Conservation (phyloP, 139 green algal species). For the Chlorella sp. region DNA sequence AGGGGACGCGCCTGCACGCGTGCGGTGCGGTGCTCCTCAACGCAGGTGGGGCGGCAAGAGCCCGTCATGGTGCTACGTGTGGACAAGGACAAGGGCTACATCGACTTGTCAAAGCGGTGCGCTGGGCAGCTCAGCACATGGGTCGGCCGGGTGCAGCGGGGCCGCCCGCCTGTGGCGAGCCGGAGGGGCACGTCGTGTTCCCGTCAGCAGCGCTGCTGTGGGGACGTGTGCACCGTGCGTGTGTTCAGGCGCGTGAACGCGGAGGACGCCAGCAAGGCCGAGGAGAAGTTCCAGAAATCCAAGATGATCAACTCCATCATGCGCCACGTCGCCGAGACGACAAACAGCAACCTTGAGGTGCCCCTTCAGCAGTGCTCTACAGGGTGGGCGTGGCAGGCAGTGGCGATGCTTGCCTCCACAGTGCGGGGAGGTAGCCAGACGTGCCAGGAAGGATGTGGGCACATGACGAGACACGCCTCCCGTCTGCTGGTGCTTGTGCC, state of each 20-base stretch:
- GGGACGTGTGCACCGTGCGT: too few relatives aligned
- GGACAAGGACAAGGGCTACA: constrained; percentile 99
- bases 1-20: neutral
- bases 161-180: too few relatives aligned
- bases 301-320: constrained; percentile 98
- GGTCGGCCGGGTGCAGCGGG: too few relatives aligned
- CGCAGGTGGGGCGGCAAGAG: constrained; percentile 89
- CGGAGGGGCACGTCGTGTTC: neutral
- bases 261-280: constrained; percentile 87
- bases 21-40: neutral
- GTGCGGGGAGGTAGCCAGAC: too few relatives aligned
- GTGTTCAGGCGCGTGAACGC: constrained; percentile 71
- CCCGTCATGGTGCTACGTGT: constrained; percentile 99
- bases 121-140: too few relatives aligned
- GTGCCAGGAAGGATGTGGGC: too few relatives aligned
- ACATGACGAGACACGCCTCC: too few relatives aligned
- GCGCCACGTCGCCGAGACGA: constrained; percentile 93
- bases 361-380: constrained; percentile 28
- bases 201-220: neutral
- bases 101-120: constrained; percentile 95
- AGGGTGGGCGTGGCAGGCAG: too few relatives aligned
- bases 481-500: too few relatives aligned
- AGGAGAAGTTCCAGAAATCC: constrained; percentile 94
- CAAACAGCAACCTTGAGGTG: constrained; percentile 64
- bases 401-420: too few relatives aligned